Percentiles rank a stretch among this genome's conserved stretches.
phyloP scores from a whole-genome alignment of 2,329 filamentous ascomycete species.

The Colletotrichum simmondsii region DNA sequence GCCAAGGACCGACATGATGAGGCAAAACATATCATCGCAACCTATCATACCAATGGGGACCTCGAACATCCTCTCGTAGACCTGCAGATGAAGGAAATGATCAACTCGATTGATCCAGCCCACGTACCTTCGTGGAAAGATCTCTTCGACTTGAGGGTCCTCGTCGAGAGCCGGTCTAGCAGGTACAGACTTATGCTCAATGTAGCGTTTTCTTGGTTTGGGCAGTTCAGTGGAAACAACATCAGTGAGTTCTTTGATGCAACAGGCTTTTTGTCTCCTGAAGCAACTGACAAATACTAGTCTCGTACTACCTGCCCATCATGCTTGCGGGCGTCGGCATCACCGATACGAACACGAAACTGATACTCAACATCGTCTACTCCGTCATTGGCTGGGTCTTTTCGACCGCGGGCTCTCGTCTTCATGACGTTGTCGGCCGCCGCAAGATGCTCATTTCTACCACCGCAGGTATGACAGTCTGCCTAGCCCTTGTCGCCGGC shows the following conservation, averaged over 20 bases:
- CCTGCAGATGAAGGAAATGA: slow-evolving; percentile 33
- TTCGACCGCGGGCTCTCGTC: slow-evolving; percentile 47
- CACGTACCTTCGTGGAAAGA: slow-evolving; percentile 44
- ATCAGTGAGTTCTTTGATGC: slow-evolving; percentile 39
- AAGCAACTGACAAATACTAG: neutral
- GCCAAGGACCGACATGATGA: slow-evolving; percentile 60
- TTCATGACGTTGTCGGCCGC: slow-evolving; percentile 53
- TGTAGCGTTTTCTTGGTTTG: slow-evolving; percentile 53
- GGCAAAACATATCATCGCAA: slow-evolving; percentile 58
- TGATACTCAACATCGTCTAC: slow-evolving; percentile 52
- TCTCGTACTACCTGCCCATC: slow-evolving; percentile 51
- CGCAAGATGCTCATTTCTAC: slow-evolving; percentile 51
- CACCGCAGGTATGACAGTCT: slow-evolving; percentile 48
- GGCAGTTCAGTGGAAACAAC: slow-evolving; percentile 46
- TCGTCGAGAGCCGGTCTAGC: slow-evolving; percentile 47
- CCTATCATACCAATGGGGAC: slow-evolving; percentile 60
- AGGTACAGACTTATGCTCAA: slow-evolving; percentile 51
- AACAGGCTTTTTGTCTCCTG: slow-evolving; percentile 37
- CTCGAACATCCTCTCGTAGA: slow-evolving; percentile 38
- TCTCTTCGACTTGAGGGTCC: slow-evolving; percentile 47
- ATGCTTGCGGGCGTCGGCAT: slow-evolving; percentile 54
- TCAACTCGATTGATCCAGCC: slow-evolving; percentile 31
- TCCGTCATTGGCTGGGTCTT: slow-evolving; percentile 51
- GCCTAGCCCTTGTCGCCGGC: slow-evolving; percentile 48
- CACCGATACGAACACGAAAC: slow-evolving; percentile 49